Evolutionary conservation across 2,329 filamentous ascomycete genomes (phyloP).

Genomic region (Colletotrichum eremochloae): DNA sequence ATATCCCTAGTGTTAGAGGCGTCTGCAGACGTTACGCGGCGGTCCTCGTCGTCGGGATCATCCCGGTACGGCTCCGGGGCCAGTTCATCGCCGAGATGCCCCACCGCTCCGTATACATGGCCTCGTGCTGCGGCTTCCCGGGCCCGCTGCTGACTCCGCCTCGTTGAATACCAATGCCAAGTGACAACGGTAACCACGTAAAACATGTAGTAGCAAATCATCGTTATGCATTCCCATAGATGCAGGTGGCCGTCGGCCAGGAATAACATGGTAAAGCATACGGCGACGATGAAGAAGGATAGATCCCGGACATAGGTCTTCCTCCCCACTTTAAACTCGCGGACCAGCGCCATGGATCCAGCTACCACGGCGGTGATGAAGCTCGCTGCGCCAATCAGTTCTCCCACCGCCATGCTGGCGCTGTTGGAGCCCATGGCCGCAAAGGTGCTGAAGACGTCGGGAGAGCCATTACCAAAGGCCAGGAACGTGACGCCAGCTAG

Average conservation of each 20-base stretch:
- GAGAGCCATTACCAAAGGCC: slow-evolving; percentile 97
- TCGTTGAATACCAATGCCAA: slow-evolving; percentile 89
- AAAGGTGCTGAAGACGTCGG: slow-evolving; percentile 98
- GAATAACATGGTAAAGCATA: slow-evolving; percentile 88
- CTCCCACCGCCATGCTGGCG: slow-evolving; percentile 95
- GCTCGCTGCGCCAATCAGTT: slow-evolving; percentile 92
- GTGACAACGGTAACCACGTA: slow-evolving; percentile 90
- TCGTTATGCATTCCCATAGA: slow-evolving; percentile 88
- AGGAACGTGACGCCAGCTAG: slow-evolving; percentile 96
- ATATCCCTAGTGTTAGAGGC: slow-evolving; percentile 52
- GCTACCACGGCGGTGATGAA: slow-evolving; percentile 98
- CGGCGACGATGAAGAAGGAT: slow-evolving; percentile 89
- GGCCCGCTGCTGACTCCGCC: slow-evolving; percentile 70
- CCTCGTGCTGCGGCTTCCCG: slow-evolving; percentile 80
- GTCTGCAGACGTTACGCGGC: slow-evolving; percentile 42
- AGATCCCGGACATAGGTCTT: slow-evolving; percentile 94
- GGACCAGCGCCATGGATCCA: slow-evolving; percentile 96
- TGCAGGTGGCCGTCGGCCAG: slow-evolving; percentile 86
- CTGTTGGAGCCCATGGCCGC: slow-evolving; percentile 97
- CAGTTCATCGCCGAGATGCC: slow-evolving; percentile 66
- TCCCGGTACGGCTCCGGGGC: slow-evolving; percentile 73
- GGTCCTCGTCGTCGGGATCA: slow-evolving; percentile 62
- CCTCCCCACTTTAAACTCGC: slow-evolving; percentile 91
- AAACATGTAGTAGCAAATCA: slow-evolving; percentile 92
- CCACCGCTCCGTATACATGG: slow-evolving; percentile 75